These are phyloP conservation scores for Lepiota venenata DNA, from an alignment of 768 basidiomycete species.

Conservation along the genomic window DNA sequence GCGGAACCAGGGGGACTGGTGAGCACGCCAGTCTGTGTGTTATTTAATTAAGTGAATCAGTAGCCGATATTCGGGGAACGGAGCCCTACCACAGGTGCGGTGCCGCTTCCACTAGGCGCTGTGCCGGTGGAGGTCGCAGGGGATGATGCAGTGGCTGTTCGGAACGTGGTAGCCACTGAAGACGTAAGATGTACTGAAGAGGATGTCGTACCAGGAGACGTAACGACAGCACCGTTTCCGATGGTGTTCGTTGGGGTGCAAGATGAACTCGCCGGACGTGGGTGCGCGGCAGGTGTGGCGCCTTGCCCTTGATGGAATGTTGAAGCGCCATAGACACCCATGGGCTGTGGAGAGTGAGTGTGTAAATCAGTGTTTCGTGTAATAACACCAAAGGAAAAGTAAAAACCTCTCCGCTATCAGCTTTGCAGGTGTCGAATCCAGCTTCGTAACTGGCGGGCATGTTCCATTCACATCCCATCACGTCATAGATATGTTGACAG, in stretches of 20 bases:
- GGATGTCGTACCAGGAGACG: constrained; percentile 15
- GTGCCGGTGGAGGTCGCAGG: no score
- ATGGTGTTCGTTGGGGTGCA: constrained; percentile 56
- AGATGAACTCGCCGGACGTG: constrained; percentile 52
- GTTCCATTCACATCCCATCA: constrained; percentile 59
- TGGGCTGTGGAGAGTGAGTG: constrained; percentile 50
- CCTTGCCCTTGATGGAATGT: constrained; percentile 66
- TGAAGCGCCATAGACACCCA: constrained; percentile 67
- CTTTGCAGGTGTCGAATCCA: constrained; percentile 51
- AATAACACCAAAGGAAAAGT: constrained; percentile 1
- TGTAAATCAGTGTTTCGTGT: no score
- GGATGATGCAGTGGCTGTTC: no score
- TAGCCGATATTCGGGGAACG: no score
- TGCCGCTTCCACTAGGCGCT: no score
- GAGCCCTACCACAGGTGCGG: no score
- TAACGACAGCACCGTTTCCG: constrained; percentile 36
- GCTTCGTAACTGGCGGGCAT: constrained; percentile 49
- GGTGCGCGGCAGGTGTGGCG: constrained; percentile 51
- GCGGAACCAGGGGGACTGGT: no score
- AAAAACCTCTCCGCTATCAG: constrained; percentile 45
- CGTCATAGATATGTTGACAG: constrained; percentile 61
- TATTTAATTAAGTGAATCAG: no score
- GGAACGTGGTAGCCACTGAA: not conserved
- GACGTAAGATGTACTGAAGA: constrained; percentile 17
- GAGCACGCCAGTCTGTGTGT: no score